Evolutionary conservation across 148 eudicot species (phyloP).

Genomic region (Vaccinium macrocarpon): DNA sequence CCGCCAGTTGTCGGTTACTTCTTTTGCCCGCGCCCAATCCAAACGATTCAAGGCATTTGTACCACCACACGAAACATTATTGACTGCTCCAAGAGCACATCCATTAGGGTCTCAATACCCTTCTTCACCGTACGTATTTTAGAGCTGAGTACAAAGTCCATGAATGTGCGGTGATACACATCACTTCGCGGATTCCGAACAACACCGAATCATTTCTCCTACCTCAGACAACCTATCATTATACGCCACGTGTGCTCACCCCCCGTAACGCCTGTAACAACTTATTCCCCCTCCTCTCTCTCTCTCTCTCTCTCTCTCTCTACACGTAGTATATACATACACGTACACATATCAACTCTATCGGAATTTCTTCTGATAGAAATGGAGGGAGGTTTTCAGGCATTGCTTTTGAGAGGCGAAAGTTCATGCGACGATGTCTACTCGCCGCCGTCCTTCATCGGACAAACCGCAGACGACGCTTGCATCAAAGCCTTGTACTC

Average conservation of each 20-base stretch:
- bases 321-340: not conserved
- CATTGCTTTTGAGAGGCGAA: conserved; percentile 22
- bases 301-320: not conserved
- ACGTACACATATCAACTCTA: not conserved
- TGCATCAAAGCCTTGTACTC: not conserved
- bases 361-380: too few relatives aligned
- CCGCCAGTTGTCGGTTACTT: conserved; percentile 24
- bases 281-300: too few relatives aligned
- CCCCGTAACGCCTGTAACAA: conserved; percentile 5
- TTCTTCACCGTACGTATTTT: too few relatives aligned
- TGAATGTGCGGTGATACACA: too few relatives aligned
- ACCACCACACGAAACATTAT: too few relatives aligned
- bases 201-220: too few relatives aligned
- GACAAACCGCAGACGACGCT: not conserved
- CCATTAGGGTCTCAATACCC: too few relatives aligned
- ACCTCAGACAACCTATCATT: not conserved
- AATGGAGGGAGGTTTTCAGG: conserved; percentile 27
- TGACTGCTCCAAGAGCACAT: too few relatives aligned
- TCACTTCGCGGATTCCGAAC: too few relatives aligned
- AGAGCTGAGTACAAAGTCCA: too few relatives aligned
- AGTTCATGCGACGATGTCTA: not conserved
- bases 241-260: conserved; percentile 2
- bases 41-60: not conserved
- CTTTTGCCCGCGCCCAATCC: not conserved
- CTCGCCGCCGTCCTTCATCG: not conserved